Conservation (phyloP, 2,329 filamentous ascomycete species). For the Epichloe hybrida region DNA sequence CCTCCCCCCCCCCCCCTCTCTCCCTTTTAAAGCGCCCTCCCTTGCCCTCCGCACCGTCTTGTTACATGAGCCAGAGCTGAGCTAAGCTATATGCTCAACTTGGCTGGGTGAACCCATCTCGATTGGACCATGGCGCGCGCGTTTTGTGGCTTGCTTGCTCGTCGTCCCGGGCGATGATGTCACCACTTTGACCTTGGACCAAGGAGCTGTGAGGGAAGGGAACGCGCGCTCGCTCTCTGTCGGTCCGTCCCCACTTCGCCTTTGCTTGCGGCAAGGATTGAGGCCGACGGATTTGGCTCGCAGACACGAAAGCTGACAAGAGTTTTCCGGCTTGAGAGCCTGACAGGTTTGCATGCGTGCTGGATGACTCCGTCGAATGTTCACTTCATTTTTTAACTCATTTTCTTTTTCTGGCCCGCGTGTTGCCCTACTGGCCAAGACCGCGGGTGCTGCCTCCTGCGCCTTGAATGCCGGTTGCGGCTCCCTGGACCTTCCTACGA, state of each 20-base stretch:
- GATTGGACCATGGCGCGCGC: conserved; percentile 7
- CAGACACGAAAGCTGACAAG: rapidly evolving
- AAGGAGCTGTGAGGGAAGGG: neutral
- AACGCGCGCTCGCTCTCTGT: neutral
- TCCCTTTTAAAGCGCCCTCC: conserved; percentile 3
- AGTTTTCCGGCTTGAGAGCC: neutral
- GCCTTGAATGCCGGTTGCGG: too few relatives aligned
- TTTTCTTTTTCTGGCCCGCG: too few relatives aligned
- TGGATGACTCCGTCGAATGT: too few relatives aligned
- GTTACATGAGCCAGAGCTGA: neutral
- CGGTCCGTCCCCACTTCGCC: neutral
- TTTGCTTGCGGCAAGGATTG: neutral
- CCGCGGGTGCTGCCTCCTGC: too few relatives aligned
- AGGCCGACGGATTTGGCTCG: neutral
- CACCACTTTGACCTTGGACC: conserved; percentile 15
- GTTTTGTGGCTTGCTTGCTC: conserved; percentile 4
- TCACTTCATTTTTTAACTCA: too few relatives aligned
- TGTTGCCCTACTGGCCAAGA: too few relatives aligned
- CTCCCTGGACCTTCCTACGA: too few relatives aligned
- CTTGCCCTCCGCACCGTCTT: neutral
- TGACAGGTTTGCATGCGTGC: too few relatives aligned
- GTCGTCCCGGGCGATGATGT: conserved; percentile 18
- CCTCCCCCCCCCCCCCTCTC: too few relatives aligned
- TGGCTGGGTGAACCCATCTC: conserved; percentile 9
- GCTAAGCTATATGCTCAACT: neutral